phyloP scores from a whole-genome alignment of 768 basidiomycete genomes.

The Rhizopogon rudus region DNA sequence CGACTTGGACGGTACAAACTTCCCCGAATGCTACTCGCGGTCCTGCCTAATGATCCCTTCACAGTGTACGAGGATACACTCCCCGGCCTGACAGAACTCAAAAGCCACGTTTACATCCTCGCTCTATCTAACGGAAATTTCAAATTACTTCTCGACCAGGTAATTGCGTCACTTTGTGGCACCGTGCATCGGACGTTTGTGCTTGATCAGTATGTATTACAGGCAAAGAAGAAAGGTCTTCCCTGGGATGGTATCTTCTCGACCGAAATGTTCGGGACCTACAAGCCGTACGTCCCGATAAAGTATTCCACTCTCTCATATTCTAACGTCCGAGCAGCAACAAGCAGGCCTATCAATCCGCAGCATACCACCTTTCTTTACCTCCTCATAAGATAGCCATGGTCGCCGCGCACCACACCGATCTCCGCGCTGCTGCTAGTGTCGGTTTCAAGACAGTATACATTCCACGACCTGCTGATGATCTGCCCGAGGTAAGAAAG shows the following conservation, averaged over 20 bases:
- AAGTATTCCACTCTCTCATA: neutral
- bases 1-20: constrained; percentile 41
- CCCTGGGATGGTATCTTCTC: constrained; percentile 66
- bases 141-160: constrained; percentile 57
- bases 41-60: neutral
- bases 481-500: constrained; percentile 19
- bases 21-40: neutral
- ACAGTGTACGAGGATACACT: constrained; percentile 56
- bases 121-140: constrained; percentile 64
- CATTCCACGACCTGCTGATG: constrained; percentile 47
- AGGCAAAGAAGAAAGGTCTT: constrained; percentile 59
- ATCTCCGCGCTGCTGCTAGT: constrained; percentile 47
- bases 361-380: constrained; percentile 40
- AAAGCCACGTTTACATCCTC: constrained; percentile 44
- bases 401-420: constrained; percentile 60
- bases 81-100: constrained; percentile 44
- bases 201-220: neutral
- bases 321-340: constrained; percentile 23
- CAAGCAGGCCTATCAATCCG: constrained; percentile 43
- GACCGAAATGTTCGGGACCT: constrained; percentile 52
- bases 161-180: constrained; percentile 12
- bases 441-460: constrained; percentile 58
- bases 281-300: constrained; percentile 53
- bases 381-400: constrained; percentile 49
- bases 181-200: neutral